phyloP scores from a whole-genome alignment of 2,329 filamentous ascomycete species.

The Helotiales sp. region DNA sequence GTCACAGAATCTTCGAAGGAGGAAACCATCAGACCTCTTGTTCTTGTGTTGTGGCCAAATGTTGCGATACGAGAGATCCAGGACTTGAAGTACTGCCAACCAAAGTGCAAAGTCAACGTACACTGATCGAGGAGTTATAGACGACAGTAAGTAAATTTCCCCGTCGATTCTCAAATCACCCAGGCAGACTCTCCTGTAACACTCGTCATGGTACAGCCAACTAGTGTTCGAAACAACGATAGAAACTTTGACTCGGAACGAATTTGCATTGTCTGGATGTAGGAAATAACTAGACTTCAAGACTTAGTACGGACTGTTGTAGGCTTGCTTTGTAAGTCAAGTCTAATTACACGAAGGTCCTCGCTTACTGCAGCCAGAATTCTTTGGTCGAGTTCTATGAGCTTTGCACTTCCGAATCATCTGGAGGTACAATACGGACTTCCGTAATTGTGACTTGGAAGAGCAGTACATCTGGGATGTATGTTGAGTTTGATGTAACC shows the following conservation, averaged over 20 bases:
- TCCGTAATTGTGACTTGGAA: too few relatives aligned
- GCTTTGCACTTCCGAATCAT: constrained; percentile 2
- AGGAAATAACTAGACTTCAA: not conserved
- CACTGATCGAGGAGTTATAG: not conserved
- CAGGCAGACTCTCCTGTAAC: not conserved
- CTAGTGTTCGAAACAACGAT: not conserved
- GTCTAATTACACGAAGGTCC: not conserved
- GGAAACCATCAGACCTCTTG: not conserved
- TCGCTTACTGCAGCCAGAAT: not conserved
- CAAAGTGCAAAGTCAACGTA: not conserved
- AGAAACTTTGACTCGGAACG: not conserved
- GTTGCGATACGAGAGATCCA: not conserved
- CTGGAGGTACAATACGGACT: not conserved
- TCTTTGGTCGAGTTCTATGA: too few relatives aligned
- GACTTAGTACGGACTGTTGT: not conserved
- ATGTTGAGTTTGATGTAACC: too few relatives aligned
- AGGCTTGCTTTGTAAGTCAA: not conserved
- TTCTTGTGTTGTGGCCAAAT: not conserved
- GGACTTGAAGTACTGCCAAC: not conserved
- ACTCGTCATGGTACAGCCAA: not conserved
- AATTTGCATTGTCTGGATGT: not conserved
- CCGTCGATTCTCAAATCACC: not conserved
- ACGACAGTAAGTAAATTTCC: not conserved
- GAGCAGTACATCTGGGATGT: too few relatives aligned
- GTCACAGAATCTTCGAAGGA: not conserved